These are phyloP conservation scores for Sclerotinia minor DNA, from an alignment of 2,329 filamentous ascomycete species.

Conservation along the genomic window DNA sequence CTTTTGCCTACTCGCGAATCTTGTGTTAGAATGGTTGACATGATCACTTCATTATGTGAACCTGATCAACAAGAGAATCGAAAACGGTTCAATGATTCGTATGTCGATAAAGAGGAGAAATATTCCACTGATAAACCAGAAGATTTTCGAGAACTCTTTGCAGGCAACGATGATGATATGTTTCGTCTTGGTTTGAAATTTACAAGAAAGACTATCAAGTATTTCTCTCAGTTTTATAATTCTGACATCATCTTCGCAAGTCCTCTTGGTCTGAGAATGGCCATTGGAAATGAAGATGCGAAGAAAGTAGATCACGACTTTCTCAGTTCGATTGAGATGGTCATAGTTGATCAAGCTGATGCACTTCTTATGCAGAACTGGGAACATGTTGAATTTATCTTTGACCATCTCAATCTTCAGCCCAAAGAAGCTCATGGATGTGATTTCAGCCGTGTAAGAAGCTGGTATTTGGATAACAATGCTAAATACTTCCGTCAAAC, in stretches of 20 bases:
- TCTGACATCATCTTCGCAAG: slow-evolving; percentile 94
- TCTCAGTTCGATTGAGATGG: slow-evolving; percentile 87
- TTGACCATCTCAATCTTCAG: slow-evolving; percentile 86
- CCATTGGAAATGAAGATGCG: slow-evolving; percentile 72
- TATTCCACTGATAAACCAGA: slow-evolving; percentile 74
- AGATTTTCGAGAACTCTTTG: slow-evolving; percentile 87
- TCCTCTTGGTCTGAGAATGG: slow-evolving; percentile 84
- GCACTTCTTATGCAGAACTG: slow-evolving; percentile 97
- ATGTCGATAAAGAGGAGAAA: slow-evolving; percentile 66
- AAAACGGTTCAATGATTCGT: slow-evolving; percentile 86
- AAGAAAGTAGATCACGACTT: slow-evolving; percentile 83
- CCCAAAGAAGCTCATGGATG: slow-evolving; percentile 88
- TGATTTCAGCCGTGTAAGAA: slow-evolving; percentile 86
- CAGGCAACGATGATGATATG: slow-evolving; percentile 95
- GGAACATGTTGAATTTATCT: slow-evolving; percentile 92
- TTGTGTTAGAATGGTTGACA: slow-evolving; percentile 75
- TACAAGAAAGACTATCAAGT: slow-evolving; percentile 92
- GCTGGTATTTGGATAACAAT: slow-evolving; percentile 90
- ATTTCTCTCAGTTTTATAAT: slow-evolving; percentile 92
- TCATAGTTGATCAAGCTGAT: slow-evolving; percentile 88
- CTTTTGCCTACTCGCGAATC: slow-evolving; percentile 86
- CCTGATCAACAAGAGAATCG: slow-evolving; percentile 94
- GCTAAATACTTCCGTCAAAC: slow-evolving; percentile 82
- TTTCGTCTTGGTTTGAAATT: slow-evolving; percentile 96
- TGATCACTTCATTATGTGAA: slow-evolving; percentile 71